Conservation (phyloP, 345 rosid species). For the Arabidopsis arenosa region DNA sequence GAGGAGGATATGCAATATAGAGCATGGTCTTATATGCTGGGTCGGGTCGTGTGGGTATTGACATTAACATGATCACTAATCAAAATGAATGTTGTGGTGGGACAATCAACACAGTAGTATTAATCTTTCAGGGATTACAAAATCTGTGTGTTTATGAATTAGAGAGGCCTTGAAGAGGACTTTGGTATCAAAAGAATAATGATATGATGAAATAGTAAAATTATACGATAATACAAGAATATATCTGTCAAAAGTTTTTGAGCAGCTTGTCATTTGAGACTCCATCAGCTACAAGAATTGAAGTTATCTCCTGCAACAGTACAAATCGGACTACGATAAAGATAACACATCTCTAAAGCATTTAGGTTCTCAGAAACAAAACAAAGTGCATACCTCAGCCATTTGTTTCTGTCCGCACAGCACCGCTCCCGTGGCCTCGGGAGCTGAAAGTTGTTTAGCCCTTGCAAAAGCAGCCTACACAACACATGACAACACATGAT, state of each 20-base stretch:
- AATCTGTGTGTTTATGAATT: conserved; percentile 32
- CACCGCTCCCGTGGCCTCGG: conserved; percentile 72
- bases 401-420: conserved; percentile 97
- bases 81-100: conserved; percentile 20
- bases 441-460: conserved; percentile 61
- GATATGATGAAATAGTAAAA: conserved; percentile 14
- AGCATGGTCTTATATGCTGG: background rate
- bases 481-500: conserved; percentile 37
- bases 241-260: conserved; percentile 74
- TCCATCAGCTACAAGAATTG: conserved; percentile 77
- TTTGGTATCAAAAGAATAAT: conserved; percentile 37
- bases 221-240: conserved; percentile 29
- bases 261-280: conserved; percentile 73
- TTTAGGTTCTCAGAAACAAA: conserved; percentile 10
- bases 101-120: conserved; percentile 30
- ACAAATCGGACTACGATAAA: conserved; percentile 7
- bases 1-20: background rate
- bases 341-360: background rate
- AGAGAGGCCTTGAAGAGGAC: conserved; percentile 26
- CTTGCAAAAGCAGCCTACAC: conserved; percentile 86
- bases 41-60: background rate
- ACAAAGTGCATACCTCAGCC: conserved; percentile 70
- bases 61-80: background rate
- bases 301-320: conserved; percentile 79
- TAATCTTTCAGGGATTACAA: conserved; percentile 31